Evolutionary conservation across 2,329 filamentous ascomycete species (phyloP), one percentile per base, ranked within the genome.

Genomic region (Arthrobotrys iridis): DNA sequence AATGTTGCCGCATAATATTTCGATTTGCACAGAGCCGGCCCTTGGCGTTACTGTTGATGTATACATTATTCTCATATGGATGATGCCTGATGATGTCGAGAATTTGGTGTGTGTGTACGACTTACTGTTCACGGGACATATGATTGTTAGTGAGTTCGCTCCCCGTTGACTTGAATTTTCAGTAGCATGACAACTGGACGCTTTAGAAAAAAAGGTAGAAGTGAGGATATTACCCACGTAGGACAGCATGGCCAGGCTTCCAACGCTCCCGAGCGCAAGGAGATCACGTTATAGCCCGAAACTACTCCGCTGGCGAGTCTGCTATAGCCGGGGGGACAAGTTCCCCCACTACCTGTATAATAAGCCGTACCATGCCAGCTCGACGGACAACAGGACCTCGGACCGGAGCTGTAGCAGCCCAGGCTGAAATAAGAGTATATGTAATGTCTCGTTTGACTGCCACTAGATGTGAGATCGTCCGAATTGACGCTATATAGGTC

Each of bases 291-390:
- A 22, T 13, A 20, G 11, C 48, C 24, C 4, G 28, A 37, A 24
- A 33, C n/a, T n/a, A n/a, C n/a, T n/a, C n/a, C 24, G 15, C 8
- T 22, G 1, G 63, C 48, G 48, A 66, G 45, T 10, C 40, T 58
- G n/a, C 48, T 66, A 13, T 66, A 66, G 10, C 63, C 63, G 33
- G 37, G 26, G 1, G 63, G 63, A 35, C 63, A 66, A 22, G 18
- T 37, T 11, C 35, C 18, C 1, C 48, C 48, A 0, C 20, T 55
- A n/a, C 63, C 37, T 2, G 48, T 57, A 30, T 58, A 66, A 45
- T 66, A 66, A 2, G 24, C 40, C 2, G 28, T 33, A 30, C 24
- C 40, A 28, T 43, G 4, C 63, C 63, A 66, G 35, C 22, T 40
- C 4, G 37, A 13, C 2, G 63, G 63, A 33, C 63, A 66, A n/a